These are phyloP conservation scores for Fusarium sp. DNA, from an alignment of 2,329 filamentous ascomycete species.

Conservation along the genomic window DNA sequence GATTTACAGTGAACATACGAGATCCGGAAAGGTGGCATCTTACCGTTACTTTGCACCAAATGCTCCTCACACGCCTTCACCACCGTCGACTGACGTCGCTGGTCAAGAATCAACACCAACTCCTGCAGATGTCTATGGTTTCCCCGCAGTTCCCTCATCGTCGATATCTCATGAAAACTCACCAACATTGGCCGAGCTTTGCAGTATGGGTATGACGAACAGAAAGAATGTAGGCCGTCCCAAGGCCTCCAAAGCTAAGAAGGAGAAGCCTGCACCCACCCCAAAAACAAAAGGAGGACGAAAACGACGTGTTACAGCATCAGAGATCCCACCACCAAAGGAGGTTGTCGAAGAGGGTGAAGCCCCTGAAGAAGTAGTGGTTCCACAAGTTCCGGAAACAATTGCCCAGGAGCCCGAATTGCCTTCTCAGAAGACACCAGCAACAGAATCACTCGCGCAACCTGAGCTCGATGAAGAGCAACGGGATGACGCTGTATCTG, in stretches of 20 bases:
- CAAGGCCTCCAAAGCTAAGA: conserved; percentile 23
- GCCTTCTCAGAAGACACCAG: not conserved
- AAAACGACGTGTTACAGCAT: conserved; percentile 5
- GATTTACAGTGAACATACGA: conserved; percentile 52
- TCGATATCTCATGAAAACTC: conserved; percentile 22
- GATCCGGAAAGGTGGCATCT: conserved; percentile 54
- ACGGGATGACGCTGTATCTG: not conserved
- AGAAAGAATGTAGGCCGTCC: conserved; percentile 48
- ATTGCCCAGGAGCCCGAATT: not conserved
- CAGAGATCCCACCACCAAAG: not conserved
- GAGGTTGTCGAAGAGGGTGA: not conserved
- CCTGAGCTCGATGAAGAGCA: not conserved
- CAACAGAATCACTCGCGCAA: not conserved
- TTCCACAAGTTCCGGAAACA: conserved; percentile 1
- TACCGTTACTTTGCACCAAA: conserved; percentile 49
- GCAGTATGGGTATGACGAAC: conserved; percentile 39
- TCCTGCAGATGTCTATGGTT: conserved; percentile 33
- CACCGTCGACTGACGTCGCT: not conserved
- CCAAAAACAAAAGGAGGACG: conserved; percentile 17
- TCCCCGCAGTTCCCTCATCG: conserved; percentile 15
- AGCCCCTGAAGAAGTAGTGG: not conserved
- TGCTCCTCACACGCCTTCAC: not conserved
- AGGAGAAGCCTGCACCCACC: conserved; percentile 9
- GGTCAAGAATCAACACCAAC: not conserved
- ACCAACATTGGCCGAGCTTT: conserved; percentile 44